Evolutionary conservation across 768 basidiomycete species (phyloP).

Genomic region (Imleria badia): DNA sequence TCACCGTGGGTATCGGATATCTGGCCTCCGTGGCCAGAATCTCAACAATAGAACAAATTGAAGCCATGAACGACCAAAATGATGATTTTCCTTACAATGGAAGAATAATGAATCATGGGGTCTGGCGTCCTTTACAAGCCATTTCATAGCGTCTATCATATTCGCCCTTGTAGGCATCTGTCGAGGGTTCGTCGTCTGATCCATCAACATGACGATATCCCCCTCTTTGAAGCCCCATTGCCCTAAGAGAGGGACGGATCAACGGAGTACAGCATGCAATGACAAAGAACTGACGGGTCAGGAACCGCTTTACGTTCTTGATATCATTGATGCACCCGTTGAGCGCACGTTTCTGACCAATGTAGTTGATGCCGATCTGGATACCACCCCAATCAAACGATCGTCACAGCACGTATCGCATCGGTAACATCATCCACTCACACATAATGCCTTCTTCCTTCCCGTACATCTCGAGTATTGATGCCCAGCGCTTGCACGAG

Average conservation of each 20-base stretch:
- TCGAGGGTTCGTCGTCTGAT: conserved; percentile 42
- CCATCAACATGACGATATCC: conserved; percentile 58
- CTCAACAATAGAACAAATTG: conserved; percentile 34
- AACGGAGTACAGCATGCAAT: background rate
- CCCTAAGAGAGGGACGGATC: conserved; percentile 23
- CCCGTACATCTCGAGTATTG: conserved; percentile 53
- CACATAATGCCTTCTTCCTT: conserved; percentile 49
- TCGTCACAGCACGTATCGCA: background rate
- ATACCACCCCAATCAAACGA: background rate
- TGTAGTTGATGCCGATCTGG: conserved; percentile 81
- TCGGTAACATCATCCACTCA: conserved; percentile 20
- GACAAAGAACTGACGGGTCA: conserved; percentile 47
- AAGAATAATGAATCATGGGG: conserved; percentile 76
- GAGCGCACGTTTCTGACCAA: conserved; percentile 60
- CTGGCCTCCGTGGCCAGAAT: conserved; percentile 97
- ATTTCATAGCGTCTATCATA: conserved; percentile 58
- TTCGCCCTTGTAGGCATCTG: conserved; percentile 52
- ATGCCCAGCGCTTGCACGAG: conserved; percentile 14
- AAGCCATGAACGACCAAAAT: background rate
- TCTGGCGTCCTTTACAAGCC: conserved; percentile 68
- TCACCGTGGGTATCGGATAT: conserved; percentile 75
- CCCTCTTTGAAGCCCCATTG: conserved; percentile 49
- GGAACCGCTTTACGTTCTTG: conserved; percentile 63
- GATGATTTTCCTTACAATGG: conserved; percentile 46
- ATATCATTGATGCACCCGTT: conserved; percentile 84